phyloP scores from a whole-genome alignment of 192 early-diverging fungal species.

The Backusella morwellensis region DNA sequence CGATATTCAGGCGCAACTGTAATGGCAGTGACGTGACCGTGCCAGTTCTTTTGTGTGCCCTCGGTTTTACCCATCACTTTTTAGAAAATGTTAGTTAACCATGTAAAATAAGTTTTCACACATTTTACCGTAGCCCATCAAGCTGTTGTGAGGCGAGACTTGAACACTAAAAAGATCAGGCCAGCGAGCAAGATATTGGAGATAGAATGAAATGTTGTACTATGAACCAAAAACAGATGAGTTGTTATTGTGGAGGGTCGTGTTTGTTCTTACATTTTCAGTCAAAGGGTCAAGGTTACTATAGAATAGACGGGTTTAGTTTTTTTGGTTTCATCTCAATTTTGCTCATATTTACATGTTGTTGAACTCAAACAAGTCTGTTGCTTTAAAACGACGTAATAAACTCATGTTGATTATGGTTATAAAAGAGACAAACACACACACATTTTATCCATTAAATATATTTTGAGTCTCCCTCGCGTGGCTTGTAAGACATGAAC shows the following conservation, averaged over 20 bases:
- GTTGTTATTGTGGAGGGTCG: neutral
- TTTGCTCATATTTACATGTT: constrained; percentile 63
- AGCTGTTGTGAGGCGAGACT: constrained; percentile 60
- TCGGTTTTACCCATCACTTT: constrained; percentile 95
- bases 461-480: neutral
- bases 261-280: constrained; percentile 68
- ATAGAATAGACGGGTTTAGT: neutral
- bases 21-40: constrained; percentile 97
- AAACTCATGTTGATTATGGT: constrained; percentile 23
- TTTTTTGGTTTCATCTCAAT: neutral
- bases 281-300: constrained; percentile 93
- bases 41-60: constrained; percentile 85
- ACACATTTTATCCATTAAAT: neutral
- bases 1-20: constrained; percentile 96
- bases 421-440: neutral
- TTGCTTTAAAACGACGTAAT: constrained; percentile 56
- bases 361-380: constrained; percentile 94
- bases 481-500: neutral
- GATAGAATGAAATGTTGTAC: constrained; percentile 95
- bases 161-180: constrained; percentile 91
- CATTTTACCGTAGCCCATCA: constrained; percentile 84
- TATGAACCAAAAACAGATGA: constrained; percentile 27
- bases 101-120: too few species aligned
- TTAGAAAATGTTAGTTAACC: neutral
- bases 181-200: constrained; percentile 90